Evolutionary conservation across 305 asterid genomes (phyloP).

Genomic region (Lippia alba): DNA sequence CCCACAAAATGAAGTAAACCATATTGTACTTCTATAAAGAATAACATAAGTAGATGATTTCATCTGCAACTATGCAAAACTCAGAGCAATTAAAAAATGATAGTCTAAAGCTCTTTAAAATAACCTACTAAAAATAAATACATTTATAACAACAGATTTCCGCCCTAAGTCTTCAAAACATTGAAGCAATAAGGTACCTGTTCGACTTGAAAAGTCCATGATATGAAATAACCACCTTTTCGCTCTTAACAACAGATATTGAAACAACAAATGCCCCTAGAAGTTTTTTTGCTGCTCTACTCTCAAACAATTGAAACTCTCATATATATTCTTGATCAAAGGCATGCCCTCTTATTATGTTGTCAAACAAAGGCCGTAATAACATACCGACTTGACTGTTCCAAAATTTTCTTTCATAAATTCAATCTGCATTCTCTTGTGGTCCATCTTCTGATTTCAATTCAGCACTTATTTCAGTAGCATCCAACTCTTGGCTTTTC

Average conservation of each 20-base stretch:
- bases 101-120: too few species aligned
- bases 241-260: not conserved
- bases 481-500: slow-evolving; percentile 14
- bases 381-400: too few species aligned
- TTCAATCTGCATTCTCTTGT: slow-evolving; percentile 20
- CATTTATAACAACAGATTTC: too few species aligned
- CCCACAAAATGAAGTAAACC: too few species aligned
- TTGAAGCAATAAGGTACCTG: slow-evolving; percentile 1
- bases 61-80: too few species aligned
- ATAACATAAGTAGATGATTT: too few species aligned
- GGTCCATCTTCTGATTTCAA: not conserved
- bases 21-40: too few species aligned
- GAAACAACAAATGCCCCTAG: slow-evolving; percentile 12
- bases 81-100: too few species aligned
- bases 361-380: too few species aligned
- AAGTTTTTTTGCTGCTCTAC: slow-evolving; percentile 8
- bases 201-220: not conserved
- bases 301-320: slow-evolving; percentile 11
- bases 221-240: slow-evolving; percentile 18
- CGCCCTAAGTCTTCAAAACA: not conserved
- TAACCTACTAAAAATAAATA: too few species aligned
- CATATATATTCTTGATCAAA: slow-evolving; percentile 19
- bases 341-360: not conserved
- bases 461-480: not conserved
- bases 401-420: too few species aligned